Conservation (phyloP, 176 grass and related monocot species). For the Oryza officinalis region DNA sequence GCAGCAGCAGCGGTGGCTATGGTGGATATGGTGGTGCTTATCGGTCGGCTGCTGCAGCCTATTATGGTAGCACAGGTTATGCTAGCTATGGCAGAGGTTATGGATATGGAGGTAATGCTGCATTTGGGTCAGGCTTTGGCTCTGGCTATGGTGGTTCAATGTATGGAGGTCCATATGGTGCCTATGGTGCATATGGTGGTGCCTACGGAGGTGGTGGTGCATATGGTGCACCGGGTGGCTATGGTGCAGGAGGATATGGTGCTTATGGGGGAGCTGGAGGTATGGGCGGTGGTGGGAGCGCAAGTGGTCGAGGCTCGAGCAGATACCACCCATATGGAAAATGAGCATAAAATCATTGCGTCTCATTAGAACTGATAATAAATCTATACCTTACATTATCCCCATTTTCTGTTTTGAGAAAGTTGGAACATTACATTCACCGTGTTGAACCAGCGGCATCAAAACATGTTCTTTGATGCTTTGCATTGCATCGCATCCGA, state of each 20-base stretch:
- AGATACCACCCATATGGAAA: conserved; percentile 88
- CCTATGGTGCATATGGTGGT: conserved; percentile 51
- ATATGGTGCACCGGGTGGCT: conserved; percentile 51
- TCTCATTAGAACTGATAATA: conserved; percentile 46
- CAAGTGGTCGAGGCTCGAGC: conserved; percentile 54
- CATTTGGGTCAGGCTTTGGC: conserved; percentile 61
- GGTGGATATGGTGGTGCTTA: conserved; percentile 58
- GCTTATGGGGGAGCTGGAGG: conserved; percentile 49
- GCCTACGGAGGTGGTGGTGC: conserved; percentile 50
- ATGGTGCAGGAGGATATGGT: conserved; percentile 64
- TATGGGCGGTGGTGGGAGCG: conserved; percentile 41
- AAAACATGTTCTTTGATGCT: conserved; percentile 19
- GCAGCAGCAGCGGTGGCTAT: conserved; percentile 39
- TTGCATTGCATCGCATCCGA: conserved; percentile 10
- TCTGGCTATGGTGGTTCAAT: conserved; percentile 68
- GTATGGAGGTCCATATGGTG: conserved; percentile 67
- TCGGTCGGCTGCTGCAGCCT: conserved; percentile 41
- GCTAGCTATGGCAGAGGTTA: conserved; percentile 66
- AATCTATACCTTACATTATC: conserved; percentile 7
- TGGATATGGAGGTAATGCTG: conserved; percentile 49
- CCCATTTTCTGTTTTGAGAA: conserved; percentile 26
- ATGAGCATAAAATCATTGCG: conserved; percentile 1
- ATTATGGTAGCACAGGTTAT: conserved; percentile 67
- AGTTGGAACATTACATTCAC: conserved; percentile 15
- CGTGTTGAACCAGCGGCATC: not conserved